Evolutionary conservation across 805 yeast species (phyloP).

Genomic region (Nakazawaea peltata): DNA sequence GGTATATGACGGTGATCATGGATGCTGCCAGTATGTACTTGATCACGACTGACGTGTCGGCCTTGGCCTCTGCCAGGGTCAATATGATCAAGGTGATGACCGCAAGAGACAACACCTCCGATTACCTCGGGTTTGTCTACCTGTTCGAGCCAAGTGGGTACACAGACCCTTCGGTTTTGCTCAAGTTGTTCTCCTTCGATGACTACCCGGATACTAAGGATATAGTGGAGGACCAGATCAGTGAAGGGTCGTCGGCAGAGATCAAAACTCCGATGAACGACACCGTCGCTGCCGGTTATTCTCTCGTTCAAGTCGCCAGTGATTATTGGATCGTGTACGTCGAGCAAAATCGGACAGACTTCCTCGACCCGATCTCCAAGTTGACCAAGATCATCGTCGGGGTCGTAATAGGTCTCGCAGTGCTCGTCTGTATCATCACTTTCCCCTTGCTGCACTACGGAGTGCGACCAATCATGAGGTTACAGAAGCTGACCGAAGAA

Average conservation of each 20-base stretch:
- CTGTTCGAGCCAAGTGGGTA: conserved; percentile 30
- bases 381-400: conserved; percentile 67
- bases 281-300: conserved; percentile 49
- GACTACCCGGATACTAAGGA: conserved; percentile 23
- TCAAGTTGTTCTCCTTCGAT: conserved; percentile 12
- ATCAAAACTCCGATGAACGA: conserved; percentile 26
- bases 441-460: conserved; percentile 80
- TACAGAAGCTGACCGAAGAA: conserved; percentile 77
- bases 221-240: conserved; percentile 17
- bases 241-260: conserved; percentile 33
- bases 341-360: conserved; percentile 50
- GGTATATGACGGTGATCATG: conserved; percentile 59
- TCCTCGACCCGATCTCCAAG: conserved; percentile 53
- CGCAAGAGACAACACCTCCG: conserved; percentile 16
- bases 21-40: conserved; percentile 33
- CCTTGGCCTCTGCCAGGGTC: conserved; percentile 26
- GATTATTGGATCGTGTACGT: conserved; percentile 69
- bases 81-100: conserved; percentile 17
- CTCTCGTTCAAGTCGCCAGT: conserved; percentile 33
- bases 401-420: conserved; percentile 72
- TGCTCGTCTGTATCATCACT: conserved; percentile 63
- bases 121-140: conserved; percentile 27
- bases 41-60: conserved; percentile 33
- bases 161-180: conserved; percentile 18
- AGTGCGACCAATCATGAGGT: conserved; percentile 70